A percentile compares a stretch with the other conserved stretches of the same genome.
Conservation (phyloP, 768 basidiomycete species). For the Pulveroboletus frians region DNA sequence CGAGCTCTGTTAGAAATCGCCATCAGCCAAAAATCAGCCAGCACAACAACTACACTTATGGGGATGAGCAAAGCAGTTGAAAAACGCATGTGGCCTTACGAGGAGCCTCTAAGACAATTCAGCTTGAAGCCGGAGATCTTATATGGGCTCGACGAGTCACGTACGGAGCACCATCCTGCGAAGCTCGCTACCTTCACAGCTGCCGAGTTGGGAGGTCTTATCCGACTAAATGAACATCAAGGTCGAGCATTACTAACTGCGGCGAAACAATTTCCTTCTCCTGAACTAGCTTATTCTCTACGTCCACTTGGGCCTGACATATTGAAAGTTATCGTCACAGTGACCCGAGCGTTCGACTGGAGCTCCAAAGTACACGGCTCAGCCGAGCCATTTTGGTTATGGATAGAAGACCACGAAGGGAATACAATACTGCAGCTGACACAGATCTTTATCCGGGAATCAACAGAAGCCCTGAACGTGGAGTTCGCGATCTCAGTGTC, state of each 20-base stretch:
- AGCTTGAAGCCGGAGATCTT: slow-evolving; percentile 71
- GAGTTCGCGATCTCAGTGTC: slow-evolving; percentile 81
- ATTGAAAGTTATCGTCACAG: slow-evolving; percentile 64
- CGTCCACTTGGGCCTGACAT: slow-evolving; percentile 83
- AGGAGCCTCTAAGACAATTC: slow-evolving; percentile 85
- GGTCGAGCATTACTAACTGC: slow-evolving; percentile 74
- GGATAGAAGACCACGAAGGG: slow-evolving; percentile 88
- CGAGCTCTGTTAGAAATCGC: slow-evolving; percentile 95
- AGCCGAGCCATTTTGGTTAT: slow-evolving; percentile 88
- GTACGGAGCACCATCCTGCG: slow-evolving; percentile 70
- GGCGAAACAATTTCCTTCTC: slow-evolving; percentile 79
- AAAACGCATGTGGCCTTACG: slow-evolving; percentile 90
- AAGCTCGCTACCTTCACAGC: slow-evolving; percentile 69
- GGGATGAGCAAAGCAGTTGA: slow-evolving; percentile 92
- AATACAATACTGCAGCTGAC: slow-evolving; percentile 76
- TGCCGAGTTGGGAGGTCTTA: slow-evolving; percentile 65
- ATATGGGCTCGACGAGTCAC: slow-evolving; percentile 73
- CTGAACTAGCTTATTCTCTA: slow-evolving; percentile 59
- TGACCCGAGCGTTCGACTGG: slow-evolving; percentile 77
- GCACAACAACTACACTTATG: slow-evolving; percentile 71
- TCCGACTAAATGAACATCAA: slow-evolving; percentile 83
- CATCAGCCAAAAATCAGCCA: slow-evolving; percentile 89
- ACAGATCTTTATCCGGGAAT: slow-evolving; percentile 65
- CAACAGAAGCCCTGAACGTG: slow-evolving; percentile 52
- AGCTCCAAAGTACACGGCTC: slow-evolving; percentile 65